These are phyloP conservation scores for Vigna mungo DNA, from an alignment of 306 rosid genomes.

Conservation along the genomic window DNA sequence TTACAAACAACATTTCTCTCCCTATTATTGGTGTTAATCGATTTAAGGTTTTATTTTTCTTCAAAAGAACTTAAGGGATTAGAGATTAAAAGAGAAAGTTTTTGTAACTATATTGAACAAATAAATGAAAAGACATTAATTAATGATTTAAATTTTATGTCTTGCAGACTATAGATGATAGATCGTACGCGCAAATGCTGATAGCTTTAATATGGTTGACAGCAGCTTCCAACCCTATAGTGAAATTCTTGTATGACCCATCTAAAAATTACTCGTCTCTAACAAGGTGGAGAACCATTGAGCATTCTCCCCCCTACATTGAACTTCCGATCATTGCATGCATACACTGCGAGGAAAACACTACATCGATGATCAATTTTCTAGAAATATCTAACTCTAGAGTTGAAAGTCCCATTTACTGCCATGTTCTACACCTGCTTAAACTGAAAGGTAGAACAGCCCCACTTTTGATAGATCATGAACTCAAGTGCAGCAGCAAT, in stretches of 20 bases:
- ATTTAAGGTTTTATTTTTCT: too few species aligned
- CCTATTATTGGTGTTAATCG: too few species aligned
- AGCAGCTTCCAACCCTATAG: conserved; percentile 48
- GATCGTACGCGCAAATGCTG: conserved; percentile 46
- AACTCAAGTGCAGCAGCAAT: neutral
- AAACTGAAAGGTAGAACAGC: conserved; percentile 54
- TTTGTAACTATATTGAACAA: too few species aligned
- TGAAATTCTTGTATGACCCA: conserved; percentile 61
- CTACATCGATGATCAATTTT: conserved; percentile 59
- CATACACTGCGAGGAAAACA: conserved; percentile 53
- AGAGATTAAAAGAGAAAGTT: too few species aligned
- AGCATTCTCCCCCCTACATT: conserved; percentile 36
- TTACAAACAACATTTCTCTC: neutral
- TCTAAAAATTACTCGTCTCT: conserved; percentile 52
- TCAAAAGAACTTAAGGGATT: too few species aligned
- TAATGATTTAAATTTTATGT: neutral
- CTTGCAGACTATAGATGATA: conserved; percentile 59
- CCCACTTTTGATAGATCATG: conserved; percentile 57
- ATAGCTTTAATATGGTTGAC: conserved; percentile 54
- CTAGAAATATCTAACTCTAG: conserved; percentile 62
- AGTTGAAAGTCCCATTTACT: conserved; percentile 50
- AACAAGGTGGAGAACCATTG: conserved; percentile 53
- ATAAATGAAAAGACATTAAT: too few species aligned
- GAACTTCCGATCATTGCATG: conserved; percentile 59
- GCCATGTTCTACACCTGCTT: conserved; percentile 60